Evolutionary conservation across 768 basidiomycete genomes (phyloP), one percentile per base, ranked within the genome.

Genomic region (Serendipita indica): DNA sequence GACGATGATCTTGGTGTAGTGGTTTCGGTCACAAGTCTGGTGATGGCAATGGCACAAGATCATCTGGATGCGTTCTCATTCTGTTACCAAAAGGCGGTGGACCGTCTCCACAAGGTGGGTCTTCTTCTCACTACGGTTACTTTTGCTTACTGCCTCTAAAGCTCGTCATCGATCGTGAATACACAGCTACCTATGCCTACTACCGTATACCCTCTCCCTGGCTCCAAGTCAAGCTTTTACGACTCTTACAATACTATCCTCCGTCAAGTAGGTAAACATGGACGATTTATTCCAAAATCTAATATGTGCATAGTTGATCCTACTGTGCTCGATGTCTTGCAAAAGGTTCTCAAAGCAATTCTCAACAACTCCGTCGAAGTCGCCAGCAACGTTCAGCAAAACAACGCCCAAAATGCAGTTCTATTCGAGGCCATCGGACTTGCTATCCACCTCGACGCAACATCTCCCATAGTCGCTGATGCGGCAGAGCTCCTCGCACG

Each of bases 171-270:
- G 89, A 92, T 64, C 84, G 86, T 62, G 89, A 98, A 67, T 94
- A 86, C 66, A 74, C 83, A 5, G 76, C 85, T 33, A 86, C 89
- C 54, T 99, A 99, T 68, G 79, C 92, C 16, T 99, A 99, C 69
- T 99, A 99, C 72, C 91, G 92, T 72, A 90, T 98, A 1, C 94
- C 94, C 20, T 88, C 88, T 22, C 94, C 94, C 0, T 98, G 94
- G 96, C 74, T 97, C 33, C 94, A 98, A 72, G 90, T 98, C 63
- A 96, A 97, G 69, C 78, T 99, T 2, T 75, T 99, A 13, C 84
- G 91, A 22, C 70, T 99, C 14, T 70, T 99, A 34, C 96, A 98
- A 69, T 94, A 96, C 69, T 98, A 98, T 68, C 84, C 94, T 4
- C 89, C 96, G 2, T 84, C 94, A 60, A 91, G 93, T 92, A 61